Conservation (phyloP, 2,329 filamentous ascomycete species). For the Acarospora socialis region DNA sequence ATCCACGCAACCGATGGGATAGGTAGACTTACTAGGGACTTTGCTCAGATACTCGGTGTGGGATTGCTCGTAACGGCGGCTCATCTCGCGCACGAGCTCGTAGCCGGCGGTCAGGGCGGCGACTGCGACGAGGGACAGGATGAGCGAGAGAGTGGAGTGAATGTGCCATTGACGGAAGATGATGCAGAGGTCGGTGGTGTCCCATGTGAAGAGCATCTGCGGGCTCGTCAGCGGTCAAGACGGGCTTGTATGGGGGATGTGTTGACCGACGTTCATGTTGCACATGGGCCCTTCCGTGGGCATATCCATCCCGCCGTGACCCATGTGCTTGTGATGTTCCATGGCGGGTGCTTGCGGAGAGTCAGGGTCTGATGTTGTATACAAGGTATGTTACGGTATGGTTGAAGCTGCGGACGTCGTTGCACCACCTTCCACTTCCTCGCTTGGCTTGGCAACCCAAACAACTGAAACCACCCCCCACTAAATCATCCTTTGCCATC, state of each 20-base stretch:
- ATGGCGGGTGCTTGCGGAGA: constrained; percentile 23
- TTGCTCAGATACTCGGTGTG: constrained; percentile 27
- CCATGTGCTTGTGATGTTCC: constrained; percentile 36
- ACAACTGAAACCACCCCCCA: too few relatives aligned
- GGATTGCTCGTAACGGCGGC: constrained; percentile 57
- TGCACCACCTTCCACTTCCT: too few relatives aligned
- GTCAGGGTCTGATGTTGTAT: constrained; percentile 16
- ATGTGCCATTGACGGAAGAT: constrained; percentile 88
- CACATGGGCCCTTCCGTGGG: constrained; percentile 51
- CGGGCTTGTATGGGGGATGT: background rate
- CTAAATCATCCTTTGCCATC: too few relatives aligned
- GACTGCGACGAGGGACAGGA: constrained; percentile 71
- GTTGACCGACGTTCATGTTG: constrained; percentile 68
- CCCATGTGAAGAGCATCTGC: constrained; percentile 98
- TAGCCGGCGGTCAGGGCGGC: constrained; percentile 80
- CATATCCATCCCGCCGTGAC: constrained; percentile 43
- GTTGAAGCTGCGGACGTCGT: too few relatives aligned
- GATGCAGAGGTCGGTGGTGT: constrained; percentile 86
- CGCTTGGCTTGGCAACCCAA: too few relatives aligned
- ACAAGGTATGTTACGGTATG: background rate
- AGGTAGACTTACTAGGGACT: constrained; percentile 21
- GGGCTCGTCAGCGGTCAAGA: constrained; percentile 4
- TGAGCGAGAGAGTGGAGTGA: constrained; percentile 54
- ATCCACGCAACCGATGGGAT: too few relatives aligned
- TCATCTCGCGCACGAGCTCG: constrained; percentile 67